Evolutionary conservation across 305 asterid species (phyloP).

Genomic region (Rubia balearica): DNA sequence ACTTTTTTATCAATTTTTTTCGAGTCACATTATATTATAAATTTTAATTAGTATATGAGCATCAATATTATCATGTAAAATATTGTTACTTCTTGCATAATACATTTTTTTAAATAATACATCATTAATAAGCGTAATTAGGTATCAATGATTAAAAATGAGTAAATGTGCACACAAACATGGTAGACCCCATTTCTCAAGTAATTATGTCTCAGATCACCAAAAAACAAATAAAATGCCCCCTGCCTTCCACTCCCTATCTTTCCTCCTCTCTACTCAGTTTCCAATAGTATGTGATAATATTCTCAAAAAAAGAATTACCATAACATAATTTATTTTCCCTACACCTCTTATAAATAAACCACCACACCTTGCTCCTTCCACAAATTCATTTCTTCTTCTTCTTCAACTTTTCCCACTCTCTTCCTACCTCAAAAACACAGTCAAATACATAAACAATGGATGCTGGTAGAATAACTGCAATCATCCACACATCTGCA

Average conservation of each 20-base stretch:
- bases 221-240: constrained; percentile 24
- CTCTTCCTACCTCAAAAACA: background rate
- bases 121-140: too few relatives aligned
- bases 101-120: too few relatives aligned
- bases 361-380: constrained; percentile 22
- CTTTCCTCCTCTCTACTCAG: background rate
- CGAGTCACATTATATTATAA: too few relatives aligned
- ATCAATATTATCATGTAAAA: too few relatives aligned
- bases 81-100: too few relatives aligned
- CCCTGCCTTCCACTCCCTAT: constrained; percentile 16
- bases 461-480: background rate
- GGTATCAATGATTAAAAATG: too few relatives aligned
- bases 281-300: background rate
- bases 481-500: constrained; percentile 10
- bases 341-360: constrained; percentile 28
- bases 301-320: background rate
- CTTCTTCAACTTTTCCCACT: too few relatives aligned
- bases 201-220: constrained; percentile 37
- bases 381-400: too few relatives aligned
- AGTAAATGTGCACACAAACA: constrained; percentile 6
- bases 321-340: constrained; percentile 8
- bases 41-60: too few relatives aligned
- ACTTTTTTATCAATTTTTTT: too few relatives aligned
- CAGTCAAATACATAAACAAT: background rate
- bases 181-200: constrained; percentile 35